Conservation (phyloP, 352 stramenopile species). For the Globisporangium paddicum region DNA sequence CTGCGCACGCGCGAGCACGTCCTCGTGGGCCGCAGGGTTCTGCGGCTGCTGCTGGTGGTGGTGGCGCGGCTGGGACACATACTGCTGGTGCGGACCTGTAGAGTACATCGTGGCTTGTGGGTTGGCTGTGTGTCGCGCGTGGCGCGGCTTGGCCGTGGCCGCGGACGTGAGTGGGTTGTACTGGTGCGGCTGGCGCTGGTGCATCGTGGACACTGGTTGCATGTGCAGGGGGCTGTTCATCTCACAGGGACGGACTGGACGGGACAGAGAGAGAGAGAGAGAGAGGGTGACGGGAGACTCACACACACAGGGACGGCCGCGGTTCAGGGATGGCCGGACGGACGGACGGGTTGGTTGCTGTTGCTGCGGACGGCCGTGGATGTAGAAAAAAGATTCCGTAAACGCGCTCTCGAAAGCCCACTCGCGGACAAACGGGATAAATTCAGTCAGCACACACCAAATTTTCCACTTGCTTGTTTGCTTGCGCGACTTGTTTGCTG, state of each 20-base stretch:
- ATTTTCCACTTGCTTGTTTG: background rate
- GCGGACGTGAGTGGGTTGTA: background rate
- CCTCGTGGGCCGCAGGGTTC: constrained; percentile 6
- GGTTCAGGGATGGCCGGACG: background rate
- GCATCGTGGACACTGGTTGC: constrained; percentile 8
- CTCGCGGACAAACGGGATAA: constrained; percentile 2
- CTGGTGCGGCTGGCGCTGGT: constrained; percentile 8
- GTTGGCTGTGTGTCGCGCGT: constrained; percentile 8
- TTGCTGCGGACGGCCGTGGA: background rate
- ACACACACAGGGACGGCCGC: background rate
- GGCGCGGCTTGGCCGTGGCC: background rate
- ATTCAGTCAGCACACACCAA: background rate
- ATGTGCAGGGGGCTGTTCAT: constrained; percentile 20
- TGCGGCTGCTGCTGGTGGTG: background rate
- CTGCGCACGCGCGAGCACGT: constrained; percentile 21
- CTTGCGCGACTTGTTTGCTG: constrained; percentile 1
- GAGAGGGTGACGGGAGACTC: too few species aligned
- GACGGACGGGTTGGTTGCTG: background rate
- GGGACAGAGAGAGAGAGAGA: constrained; percentile 1
- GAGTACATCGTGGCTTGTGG: background rate
- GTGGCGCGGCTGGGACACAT: too few species aligned
- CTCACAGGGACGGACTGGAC: background rate
- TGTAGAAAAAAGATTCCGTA: constrained; percentile 4
- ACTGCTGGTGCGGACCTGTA: background rate
- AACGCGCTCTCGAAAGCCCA: constrained; percentile 1